A percentile compares a stretch with the other conserved stretches of the same genome.
phyloP scores from a whole-genome alignment of 805 yeast species.

The Ogataea populi-albae region DNA sequence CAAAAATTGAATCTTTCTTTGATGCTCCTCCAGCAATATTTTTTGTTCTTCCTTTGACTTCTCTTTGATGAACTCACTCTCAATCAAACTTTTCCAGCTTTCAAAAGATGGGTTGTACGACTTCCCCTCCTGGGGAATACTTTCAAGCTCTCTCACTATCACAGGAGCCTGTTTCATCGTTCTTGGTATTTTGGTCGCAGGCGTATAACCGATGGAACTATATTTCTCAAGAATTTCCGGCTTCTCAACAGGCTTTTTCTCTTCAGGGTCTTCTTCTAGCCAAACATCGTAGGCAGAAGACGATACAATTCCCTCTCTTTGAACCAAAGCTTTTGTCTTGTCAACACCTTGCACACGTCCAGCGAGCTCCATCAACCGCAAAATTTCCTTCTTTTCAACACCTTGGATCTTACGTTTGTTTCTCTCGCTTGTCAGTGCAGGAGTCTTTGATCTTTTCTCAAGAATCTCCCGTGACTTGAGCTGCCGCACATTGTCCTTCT shows the following conservation, averaged over 20 bases:
- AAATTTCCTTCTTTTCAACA: constrained; percentile 60
- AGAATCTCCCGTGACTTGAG: constrained; percentile 57
- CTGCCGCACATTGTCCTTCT: constrained; percentile 36
- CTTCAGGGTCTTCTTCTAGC: constrained; percentile 41
- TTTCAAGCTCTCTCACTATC: constrained; percentile 47
- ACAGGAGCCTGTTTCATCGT: constrained; percentile 55
- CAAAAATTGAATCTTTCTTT: constrained; percentile 59
- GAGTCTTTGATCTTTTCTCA: constrained; percentile 72
- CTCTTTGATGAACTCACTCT: constrained; percentile 63
- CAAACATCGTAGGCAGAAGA: constrained; percentile 64
- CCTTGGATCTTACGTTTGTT: constrained; percentile 51
- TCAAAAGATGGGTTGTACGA: constrained; percentile 89
- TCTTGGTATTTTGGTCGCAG: constrained; percentile 51
- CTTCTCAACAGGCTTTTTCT: constrained; percentile 34
- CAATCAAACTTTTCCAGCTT: constrained; percentile 74
- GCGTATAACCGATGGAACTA: constrained; percentile 43
- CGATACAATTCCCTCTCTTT: constrained; percentile 60
- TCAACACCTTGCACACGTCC: constrained; percentile 65
- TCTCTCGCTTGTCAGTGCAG: constrained; percentile 48
- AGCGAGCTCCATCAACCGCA: constrained; percentile 67
- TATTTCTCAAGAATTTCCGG: constrained; percentile 24
- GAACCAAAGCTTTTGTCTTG: constrained; percentile 49
- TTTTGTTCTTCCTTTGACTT: constrained; percentile 64
- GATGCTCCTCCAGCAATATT: constrained; percentile 58
- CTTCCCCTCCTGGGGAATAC: constrained; percentile 76